Evolutionary conservation across 129 eudicot species (phyloP), one percentile per base, ranked within the genome.

Genomic region (Escallonia rubra): DNA sequence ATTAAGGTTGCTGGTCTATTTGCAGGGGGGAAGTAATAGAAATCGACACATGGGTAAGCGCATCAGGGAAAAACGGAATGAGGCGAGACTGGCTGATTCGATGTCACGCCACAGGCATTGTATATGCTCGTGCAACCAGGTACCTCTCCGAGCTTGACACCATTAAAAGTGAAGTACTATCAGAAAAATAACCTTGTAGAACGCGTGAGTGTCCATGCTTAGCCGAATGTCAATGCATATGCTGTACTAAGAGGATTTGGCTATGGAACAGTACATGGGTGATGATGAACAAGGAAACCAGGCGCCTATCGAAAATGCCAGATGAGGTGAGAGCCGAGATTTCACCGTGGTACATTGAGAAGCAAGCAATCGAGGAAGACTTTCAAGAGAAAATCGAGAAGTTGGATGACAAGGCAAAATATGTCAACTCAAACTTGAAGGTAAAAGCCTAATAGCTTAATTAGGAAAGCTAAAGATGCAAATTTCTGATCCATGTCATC

Each of bases 41-140:
- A 72, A 82, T 89, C 41, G 96, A 89, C 77, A 89, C 96, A 54
- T 89, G 96, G 94, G 96, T 89, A 43, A 85, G 86, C 60, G 96
- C 90, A 5, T 90, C 96, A 4, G 96, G 96, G 59, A 90, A 86
- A 72, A 86, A 90, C 43, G 94, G 96, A 23, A 90, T 90, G 96
- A 66, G 94, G 67, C 80, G 94, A 34, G 96, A 86, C 66, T 90
- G 96, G 95, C 86, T 76, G 49, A 77, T 90, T 44, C 70, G 80
- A 64, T 77, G 90, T 42, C 82, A 83, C 58, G 78, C 86, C 50
- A 83, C 90, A 2, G 95, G 90, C 66, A 46, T 68, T 56, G 88
- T 86, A 40, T 84, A 76, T 59, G 94, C 88, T 7, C 74, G 87
- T 49, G 96, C 94, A 66, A 83, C 95, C 51, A 90, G 96, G 96